phyloP scores from a whole-genome alignment of 2,329 filamentous ascomycete genomes.

The Neocucurbitaria cava region DNA sequence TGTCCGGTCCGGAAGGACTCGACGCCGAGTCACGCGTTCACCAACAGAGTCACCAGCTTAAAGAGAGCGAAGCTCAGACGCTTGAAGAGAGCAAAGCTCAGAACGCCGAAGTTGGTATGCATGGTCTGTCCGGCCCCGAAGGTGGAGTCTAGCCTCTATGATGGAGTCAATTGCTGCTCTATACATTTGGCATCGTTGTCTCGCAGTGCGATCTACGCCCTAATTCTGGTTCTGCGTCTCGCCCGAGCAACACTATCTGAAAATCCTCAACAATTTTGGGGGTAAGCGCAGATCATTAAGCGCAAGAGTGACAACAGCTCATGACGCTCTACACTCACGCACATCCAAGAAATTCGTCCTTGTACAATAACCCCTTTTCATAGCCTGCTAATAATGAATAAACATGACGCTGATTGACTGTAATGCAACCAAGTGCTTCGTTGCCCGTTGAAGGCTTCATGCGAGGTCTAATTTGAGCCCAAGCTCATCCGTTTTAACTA shows the following conservation, averaged over 20 bases:
- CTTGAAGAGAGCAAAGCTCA: conserved; percentile 11
- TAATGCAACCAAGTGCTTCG: background rate
- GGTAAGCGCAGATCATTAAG: background rate
- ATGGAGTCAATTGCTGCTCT: background rate
- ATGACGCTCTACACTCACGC: background rate
- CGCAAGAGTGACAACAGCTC: background rate
- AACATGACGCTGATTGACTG: background rate
- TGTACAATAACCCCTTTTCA: background rate
- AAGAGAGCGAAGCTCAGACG: conserved; percentile 11
- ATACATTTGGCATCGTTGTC: background rate
- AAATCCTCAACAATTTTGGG: background rate
- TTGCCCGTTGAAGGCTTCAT: background rate
- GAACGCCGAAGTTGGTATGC: conserved; percentile 17
- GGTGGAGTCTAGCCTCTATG: no score
- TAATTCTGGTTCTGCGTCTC: background rate
- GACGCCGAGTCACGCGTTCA: conserved; percentile 28
- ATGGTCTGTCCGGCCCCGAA: background rate
- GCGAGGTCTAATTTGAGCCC: background rate
- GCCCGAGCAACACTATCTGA: background rate
- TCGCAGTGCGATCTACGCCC: background rate
- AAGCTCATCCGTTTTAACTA: background rate
- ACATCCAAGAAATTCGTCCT: background rate
- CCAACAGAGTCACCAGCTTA: conserved; percentile 23
- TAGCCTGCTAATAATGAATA: background rate
- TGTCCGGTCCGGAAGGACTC: conserved; percentile 23